Percentiles rank a stretch among this genome's conserved stretches.
phyloP scores from a whole-genome alignment of 2,329 filamentous ascomycete species.

The Fusarium sp. region DNA sequence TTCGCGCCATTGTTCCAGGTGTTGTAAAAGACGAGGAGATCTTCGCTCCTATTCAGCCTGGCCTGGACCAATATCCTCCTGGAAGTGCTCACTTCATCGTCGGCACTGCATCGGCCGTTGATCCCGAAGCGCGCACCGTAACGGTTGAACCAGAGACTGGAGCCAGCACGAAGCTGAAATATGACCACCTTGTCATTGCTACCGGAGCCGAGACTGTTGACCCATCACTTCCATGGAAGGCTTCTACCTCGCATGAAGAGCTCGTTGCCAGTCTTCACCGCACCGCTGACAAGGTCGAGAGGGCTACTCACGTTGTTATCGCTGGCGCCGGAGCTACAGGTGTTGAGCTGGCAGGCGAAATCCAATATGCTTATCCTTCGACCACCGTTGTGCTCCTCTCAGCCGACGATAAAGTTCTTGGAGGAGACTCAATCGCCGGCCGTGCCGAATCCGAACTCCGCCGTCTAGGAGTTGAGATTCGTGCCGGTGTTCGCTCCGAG shows the following conservation, averaged over 20 bases:
- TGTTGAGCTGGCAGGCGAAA: slow-evolving; percentile 66
- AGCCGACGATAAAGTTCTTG: slow-evolving; percentile 55
- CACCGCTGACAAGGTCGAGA: slow-evolving; percentile 55
- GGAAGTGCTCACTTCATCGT: slow-evolving; percentile 64
- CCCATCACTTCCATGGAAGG: slow-evolving; percentile 64
- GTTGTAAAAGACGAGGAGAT: slow-evolving; percentile 62
- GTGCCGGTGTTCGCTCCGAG: slow-evolving; percentile 56
- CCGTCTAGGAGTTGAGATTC: slow-evolving; percentile 64
- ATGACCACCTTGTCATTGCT: slow-evolving; percentile 69
- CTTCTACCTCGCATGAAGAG: slow-evolving; percentile 59
- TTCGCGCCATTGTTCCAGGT: slow-evolving; percentile 66
- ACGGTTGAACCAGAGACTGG: slow-evolving; percentile 49
- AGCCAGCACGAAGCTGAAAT: slow-evolving; percentile 47
- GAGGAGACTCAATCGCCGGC: slow-evolving; percentile 57
- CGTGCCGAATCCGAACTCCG: slow-evolving; percentile 62
- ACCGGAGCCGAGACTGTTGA: slow-evolving; percentile 62
- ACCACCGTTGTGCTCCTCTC: slow-evolving; percentile 64
- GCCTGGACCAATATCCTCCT: slow-evolving; percentile 62
- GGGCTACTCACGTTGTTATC: slow-evolving; percentile 65
- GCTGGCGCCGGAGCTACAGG: slow-evolving; percentile 68
- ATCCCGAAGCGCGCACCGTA: slow-evolving; percentile 56
- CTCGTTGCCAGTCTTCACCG: slow-evolving; percentile 54
- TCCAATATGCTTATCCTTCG: slow-evolving; percentile 62
- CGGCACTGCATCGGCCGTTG: slow-evolving; percentile 59
- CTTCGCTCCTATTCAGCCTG: slow-evolving; percentile 61